phyloP scores from a whole-genome alignment of 805 yeast genomes.

The Candida ovalis region DNA sequence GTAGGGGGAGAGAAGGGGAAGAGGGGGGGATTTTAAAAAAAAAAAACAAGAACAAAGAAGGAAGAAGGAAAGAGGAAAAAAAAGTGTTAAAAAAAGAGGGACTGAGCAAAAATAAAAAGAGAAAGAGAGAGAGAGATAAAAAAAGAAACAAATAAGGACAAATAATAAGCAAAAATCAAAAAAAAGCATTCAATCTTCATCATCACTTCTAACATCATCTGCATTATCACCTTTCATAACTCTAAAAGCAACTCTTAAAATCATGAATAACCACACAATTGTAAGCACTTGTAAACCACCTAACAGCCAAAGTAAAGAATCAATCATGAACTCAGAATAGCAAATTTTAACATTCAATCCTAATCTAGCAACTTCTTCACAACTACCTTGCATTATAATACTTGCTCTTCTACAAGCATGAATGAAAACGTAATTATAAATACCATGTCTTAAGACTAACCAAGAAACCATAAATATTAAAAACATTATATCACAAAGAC shows the following conservation, averaged over 20 bases:
- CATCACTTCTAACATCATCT: slow-evolving; percentile 84
- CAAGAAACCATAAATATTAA: slow-evolving; percentile 62
- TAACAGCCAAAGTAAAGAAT: slow-evolving; percentile 51
- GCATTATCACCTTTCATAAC: slow-evolving; percentile 74
- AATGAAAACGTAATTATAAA: slow-evolving; percentile 62
- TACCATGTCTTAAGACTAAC: slow-evolving; percentile 70
- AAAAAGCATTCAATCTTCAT: slow-evolving; percentile 43
- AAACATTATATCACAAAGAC: slow-evolving; percentile 66
- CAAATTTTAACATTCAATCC: slow-evolving; percentile 32
- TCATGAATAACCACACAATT: slow-evolving; percentile 71
- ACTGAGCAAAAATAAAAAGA: background rate
- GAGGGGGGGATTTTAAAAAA: background rate
- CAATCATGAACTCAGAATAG: slow-evolving; percentile 43
- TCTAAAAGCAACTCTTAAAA: slow-evolving; percentile 62
- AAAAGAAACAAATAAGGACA: background rate
- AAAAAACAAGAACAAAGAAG: background rate
- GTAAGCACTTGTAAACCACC: slow-evolving; percentile 64
- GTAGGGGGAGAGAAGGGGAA: background rate
- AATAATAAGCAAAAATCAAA: background rate
- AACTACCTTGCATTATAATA: slow-evolving; percentile 43
- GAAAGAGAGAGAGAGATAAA: background rate
- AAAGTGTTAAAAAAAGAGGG: background rate
- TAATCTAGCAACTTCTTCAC: slow-evolving; percentile 26
- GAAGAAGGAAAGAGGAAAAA: background rate
- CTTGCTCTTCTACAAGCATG: slow-evolving; percentile 50